Evolutionary conservation across 2,329 filamentous ascomycete species (phyloP).

Genomic region (Cladophialophora carrionii): DNA sequence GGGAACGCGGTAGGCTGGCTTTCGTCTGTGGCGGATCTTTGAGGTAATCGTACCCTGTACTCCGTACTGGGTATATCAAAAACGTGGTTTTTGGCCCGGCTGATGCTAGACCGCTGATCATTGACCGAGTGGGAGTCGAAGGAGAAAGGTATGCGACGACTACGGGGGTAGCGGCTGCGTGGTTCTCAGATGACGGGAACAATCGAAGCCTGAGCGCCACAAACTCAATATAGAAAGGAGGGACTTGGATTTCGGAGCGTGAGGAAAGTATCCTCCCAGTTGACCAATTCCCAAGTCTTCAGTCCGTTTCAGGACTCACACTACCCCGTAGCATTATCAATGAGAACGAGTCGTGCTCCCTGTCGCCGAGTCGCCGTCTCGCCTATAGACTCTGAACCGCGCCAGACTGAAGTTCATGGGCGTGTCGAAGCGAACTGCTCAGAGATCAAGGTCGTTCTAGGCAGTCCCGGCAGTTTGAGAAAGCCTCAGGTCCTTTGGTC

Average conservation of each 20-base stretch:
- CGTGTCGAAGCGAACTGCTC: conserved; percentile 17
- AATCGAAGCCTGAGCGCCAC: conserved; percentile 6
- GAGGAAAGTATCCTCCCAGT: neutral
- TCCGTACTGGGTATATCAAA: no score
- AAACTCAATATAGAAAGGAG: neutral
- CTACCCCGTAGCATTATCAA: neutral
- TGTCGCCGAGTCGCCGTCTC: neutral
- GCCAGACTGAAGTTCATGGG: neutral
- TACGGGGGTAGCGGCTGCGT: neutral
- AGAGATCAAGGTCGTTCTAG: neutral
- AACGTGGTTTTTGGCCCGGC: neutral
- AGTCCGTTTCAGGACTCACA: neutral
- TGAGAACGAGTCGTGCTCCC: neutral
- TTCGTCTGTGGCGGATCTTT: neutral
- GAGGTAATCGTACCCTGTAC: neutral
- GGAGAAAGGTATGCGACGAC: neutral
- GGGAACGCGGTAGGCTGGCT: neutral
- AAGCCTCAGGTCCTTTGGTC: neutral
- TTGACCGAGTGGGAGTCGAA: neutral
- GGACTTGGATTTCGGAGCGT: neutral
- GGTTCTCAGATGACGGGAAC: neutral
- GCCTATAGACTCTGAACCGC: conserved; percentile 9
- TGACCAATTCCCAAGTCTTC: neutral
- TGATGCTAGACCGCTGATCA: neutral
- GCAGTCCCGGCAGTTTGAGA: conserved; percentile 14